phyloP scores from a whole-genome alignment of 1,139 yeast genomes.

The Williopsis jadinii region DNA sequence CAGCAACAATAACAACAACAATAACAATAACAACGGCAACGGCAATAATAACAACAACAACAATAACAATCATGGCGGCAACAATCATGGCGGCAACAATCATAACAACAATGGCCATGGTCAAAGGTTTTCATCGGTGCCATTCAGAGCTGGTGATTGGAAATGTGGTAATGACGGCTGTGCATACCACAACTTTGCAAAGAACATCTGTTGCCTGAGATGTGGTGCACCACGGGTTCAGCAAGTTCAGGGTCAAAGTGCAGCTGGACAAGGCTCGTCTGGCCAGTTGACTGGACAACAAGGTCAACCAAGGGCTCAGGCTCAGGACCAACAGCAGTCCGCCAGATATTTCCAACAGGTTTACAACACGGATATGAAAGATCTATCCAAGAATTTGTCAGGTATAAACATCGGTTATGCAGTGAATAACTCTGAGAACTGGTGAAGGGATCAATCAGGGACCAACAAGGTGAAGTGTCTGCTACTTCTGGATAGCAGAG shows the following conservation, averaged over 20 bases:
- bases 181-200: slow-evolving; percentile 88
- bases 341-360: slow-evolving; percentile 3
- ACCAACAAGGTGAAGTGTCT: not conserved
- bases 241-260: slow-evolving; percentile 6
- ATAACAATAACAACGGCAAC: slow-evolving; percentile 10
- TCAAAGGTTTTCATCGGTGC: slow-evolving; percentile 44
- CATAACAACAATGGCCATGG: slow-evolving; percentile 13
- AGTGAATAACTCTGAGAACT: not conserved
- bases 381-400: slow-evolving; percentile 12
- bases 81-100: slow-evolving; percentile 3
- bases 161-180: slow-evolving; percentile 77
- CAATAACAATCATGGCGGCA: slow-evolving; percentile 6
- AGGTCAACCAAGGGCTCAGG: slow-evolving; percentile 6
- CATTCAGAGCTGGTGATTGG: slow-evolving; percentile 98
- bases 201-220: slow-evolving; percentile 77
- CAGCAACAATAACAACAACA: slow-evolving; percentile 3
- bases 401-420: slow-evolving; percentile 8
- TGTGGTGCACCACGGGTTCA: slow-evolving; percentile 68
- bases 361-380: slow-evolving; percentile 6
- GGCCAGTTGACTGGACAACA: slow-evolving; percentile 7
- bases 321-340: slow-evolving; percentile 5
- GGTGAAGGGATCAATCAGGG: no score
- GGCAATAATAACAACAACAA: slow-evolving; percentile 10
- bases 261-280: not conserved
- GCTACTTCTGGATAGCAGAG: no score